Conservation (phyloP, 306 rosid genomes). For the Trifolium subterraneum region DNA sequence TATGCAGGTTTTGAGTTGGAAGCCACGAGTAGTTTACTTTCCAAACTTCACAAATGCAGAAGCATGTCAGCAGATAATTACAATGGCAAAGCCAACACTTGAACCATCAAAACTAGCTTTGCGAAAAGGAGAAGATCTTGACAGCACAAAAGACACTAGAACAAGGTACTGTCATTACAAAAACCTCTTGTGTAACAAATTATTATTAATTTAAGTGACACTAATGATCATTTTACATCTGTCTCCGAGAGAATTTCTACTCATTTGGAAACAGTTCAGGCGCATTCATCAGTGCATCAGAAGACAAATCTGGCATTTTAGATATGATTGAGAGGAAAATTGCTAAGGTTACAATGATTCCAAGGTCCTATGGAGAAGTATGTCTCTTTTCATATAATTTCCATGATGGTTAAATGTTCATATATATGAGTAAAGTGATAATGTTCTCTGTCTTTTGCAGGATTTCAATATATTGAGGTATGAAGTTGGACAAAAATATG, state of each 20-base stretch:
- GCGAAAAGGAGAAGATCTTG: slow-evolving; percentile 65
- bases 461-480: slow-evolving; percentile 68
- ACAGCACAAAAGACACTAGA: slow-evolving; percentile 62
- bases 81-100: slow-evolving; percentile 56
- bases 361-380: slow-evolving; percentile 64
- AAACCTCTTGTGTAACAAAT: background rate
- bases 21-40: slow-evolving; percentile 44
- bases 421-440: slow-evolving; percentile 28
- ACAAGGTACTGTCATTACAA: slow-evolving; percentile 56
- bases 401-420: slow-evolving; percentile 35
- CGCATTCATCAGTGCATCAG: slow-evolving; percentile 59
- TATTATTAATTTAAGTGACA: too few species aligned
- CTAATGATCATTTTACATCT: background rate
- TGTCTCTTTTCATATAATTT: slow-evolving; percentile 29
- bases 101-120: slow-evolving; percentile 65
- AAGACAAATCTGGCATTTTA: slow-evolving; percentile 59
- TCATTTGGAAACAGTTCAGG: slow-evolving; percentile 55
- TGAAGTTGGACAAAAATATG: slow-evolving; percentile 68
- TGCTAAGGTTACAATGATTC: slow-evolving; percentile 64
- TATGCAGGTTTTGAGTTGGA: slow-evolving; percentile 50
- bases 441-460: slow-evolving; percentile 49
- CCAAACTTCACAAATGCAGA: slow-evolving; percentile 55
- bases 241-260: background rate
- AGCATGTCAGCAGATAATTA: slow-evolving; percentile 53
- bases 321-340: slow-evolving; percentile 61